Base-by-base conservation (phyloP, 192 early-diverging fungal genomes). In the Dispira simplex region DNA sequence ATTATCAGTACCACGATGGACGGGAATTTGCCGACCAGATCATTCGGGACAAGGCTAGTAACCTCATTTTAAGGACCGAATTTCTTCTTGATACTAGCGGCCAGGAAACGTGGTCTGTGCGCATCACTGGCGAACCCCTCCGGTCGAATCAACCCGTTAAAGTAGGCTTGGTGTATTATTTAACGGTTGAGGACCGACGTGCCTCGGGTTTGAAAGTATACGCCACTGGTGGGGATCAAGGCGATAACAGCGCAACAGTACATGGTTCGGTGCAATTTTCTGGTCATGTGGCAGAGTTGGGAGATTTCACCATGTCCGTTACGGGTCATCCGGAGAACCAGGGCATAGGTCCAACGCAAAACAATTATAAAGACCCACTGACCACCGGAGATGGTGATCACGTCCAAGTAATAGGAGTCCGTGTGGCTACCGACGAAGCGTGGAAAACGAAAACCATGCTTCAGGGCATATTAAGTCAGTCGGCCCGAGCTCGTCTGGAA, bases 1-100 rank as follows among this genome's bases (percentile, higher is more conserved):
- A 88, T 20, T 97, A 90, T 78, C 72, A 80, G 56, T 85, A 90
- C 64, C 89, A 92, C 65, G 88, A 94, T 69, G 94, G 91, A 8
- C 80, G 90, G 44, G 69, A 74, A 43, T 93, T 84, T 75, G 91
- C 88, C 46, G 68, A 79, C 27, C 94, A 94, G 69, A 73, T 76
- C 23, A 73, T 92, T 26, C 77, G 77, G 20, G 90, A 92, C 60
- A 65, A 59, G n/a, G 62, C 65, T 28, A 83, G 80, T 68, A 83
- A 85, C 63, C 69, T 92, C 32, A 68, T 62, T 23, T 71, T 92
- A 51, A 83, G 73, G 14, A 90, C 88, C 13, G 83, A 90, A 46
- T 90, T 87, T 53, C 69, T 92, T 56, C 32, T 39, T 39, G 90
- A 92, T 63, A 65, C 78, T 1, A 68, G 80, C 39, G 83, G 82